These are phyloP conservation scores for Begonia loranthoides DNA, from an alignment of 306 rosid species.

Conservation along the genomic window DNA sequence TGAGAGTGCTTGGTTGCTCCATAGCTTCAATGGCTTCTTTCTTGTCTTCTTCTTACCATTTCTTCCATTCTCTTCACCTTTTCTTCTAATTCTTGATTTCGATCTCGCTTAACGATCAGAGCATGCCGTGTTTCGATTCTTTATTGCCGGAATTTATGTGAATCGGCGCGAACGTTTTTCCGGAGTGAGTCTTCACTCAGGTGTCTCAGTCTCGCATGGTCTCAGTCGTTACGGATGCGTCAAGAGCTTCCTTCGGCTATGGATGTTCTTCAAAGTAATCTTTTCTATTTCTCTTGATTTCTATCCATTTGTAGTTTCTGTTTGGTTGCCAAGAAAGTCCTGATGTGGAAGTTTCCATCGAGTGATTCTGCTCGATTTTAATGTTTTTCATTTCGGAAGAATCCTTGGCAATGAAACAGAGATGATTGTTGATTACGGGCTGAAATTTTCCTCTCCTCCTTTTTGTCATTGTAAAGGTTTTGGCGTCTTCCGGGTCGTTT, in stretches of 20 bases:
- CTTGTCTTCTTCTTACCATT: conserved; percentile 8
- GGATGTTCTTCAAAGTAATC: conserved; percentile 34
- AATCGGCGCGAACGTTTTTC: conserved; percentile 13
- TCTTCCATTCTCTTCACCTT: not conserved
- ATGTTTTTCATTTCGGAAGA: not conserved
- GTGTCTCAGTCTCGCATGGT: too few relatives aligned
- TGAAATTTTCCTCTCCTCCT: conserved; percentile 27
- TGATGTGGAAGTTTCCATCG: too few relatives aligned
- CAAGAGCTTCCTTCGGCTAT: conserved; percentile 14
- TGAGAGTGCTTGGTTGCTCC: conserved; percentile 46
- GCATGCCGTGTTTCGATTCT: not conserved
- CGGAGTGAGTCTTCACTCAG: conserved; percentile 14
- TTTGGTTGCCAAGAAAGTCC: conserved; percentile 47
- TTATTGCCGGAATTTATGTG: conserved; percentile 28
- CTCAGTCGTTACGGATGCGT: conserved; percentile 4
- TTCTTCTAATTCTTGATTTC: not conserved
- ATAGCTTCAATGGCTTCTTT: conserved; percentile 5
- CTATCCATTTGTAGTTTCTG: conserved; percentile 7
- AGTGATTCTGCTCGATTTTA: too few relatives aligned
- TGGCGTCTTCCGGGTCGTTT: conserved; percentile 65
- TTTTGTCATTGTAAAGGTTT: conserved; percentile 34
- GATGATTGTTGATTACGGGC: conserved; percentile 33
- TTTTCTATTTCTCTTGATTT: not conserved
- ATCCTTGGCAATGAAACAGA: conserved; percentile 52
- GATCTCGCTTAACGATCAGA: not conserved